phyloP scores from a whole-genome alignment of 1,284 basidiomycete species.

The Ceratorhiza oryzae-sativae region DNA sequence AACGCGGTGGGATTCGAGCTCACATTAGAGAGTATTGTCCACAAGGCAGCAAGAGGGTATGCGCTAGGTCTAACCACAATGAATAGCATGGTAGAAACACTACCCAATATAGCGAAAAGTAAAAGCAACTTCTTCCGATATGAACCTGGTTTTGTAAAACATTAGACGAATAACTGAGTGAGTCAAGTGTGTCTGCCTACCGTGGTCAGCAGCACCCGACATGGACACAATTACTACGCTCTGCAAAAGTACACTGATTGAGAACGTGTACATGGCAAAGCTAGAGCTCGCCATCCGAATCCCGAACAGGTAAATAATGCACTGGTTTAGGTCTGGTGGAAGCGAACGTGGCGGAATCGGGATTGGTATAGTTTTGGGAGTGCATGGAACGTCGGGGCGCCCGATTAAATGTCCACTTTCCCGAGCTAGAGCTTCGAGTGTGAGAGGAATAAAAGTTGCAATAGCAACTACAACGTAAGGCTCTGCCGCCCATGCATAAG shows the following conservation, averaged over 20 bases:
- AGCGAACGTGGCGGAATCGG: slow-evolving; percentile 7
- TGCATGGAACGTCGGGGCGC: slow-evolving; percentile 21
- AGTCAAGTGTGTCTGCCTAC: not conserved
- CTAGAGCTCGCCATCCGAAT: slow-evolving; percentile 34
- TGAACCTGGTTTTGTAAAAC: slow-evolving; percentile 60
- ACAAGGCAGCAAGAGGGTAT: slow-evolving; percentile 27
- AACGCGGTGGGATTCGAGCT: not conserved
- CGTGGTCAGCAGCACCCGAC: slow-evolving; percentile 28
- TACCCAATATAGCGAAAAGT: slow-evolving; percentile 74
- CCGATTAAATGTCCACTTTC: slow-evolving; percentile 36
- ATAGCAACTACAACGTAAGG: slow-evolving; percentile 33
- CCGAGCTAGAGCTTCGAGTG: slow-evolving; percentile 32
- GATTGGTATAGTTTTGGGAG: slow-evolving; percentile 16
- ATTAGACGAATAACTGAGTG: not conserved
- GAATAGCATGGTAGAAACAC: slow-evolving; percentile 70
- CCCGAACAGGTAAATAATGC: slow-evolving; percentile 20
- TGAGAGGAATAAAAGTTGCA: slow-evolving; percentile 32
- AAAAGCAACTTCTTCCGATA: slow-evolving; percentile 81
- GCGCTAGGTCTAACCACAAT: slow-evolving; percentile 53
- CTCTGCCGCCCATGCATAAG: slow-evolving; percentile 30
- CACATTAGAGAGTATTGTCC: slow-evolving; percentile 31
- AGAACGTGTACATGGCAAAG: slow-evolving; percentile 37
- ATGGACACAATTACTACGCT: slow-evolving; percentile 36
- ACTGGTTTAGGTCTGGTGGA: slow-evolving; percentile 27
- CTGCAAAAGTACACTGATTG: slow-evolving; percentile 32